Conservation (phyloP, 2,329 filamentous ascomycete species). For the Hymenoscyphus linearis region DNA sequence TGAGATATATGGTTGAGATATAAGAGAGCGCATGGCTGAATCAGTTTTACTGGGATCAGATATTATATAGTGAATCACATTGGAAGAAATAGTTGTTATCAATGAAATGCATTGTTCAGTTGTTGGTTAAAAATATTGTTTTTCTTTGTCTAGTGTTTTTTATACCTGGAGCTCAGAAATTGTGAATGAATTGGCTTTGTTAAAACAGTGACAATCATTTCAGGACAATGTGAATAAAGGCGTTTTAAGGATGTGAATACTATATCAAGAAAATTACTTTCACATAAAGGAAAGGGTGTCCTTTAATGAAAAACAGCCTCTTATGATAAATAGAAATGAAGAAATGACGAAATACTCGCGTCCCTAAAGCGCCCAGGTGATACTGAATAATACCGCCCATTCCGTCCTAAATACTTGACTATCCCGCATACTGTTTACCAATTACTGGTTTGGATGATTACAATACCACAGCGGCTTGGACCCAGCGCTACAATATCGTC, state of each 20-base stretch:
- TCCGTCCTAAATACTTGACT: too few relatives aligned
- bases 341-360: too few relatives aligned
- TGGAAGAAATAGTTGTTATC: background rate
- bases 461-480: too few relatives aligned
- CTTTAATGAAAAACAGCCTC: too few relatives aligned
- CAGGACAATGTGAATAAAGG: background rate
- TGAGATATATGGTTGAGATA: background rate
- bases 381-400: too few relatives aligned
- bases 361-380: too few relatives aligned
- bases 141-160: background rate
- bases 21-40: background rate
- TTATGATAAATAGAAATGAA: too few relatives aligned
- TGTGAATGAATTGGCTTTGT: background rate
- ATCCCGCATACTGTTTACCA: too few relatives aligned
- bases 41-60: background rate
- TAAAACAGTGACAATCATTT: background rate
- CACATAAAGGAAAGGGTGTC: too few relatives aligned
- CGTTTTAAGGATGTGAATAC: background rate
- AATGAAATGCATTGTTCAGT: background rate
- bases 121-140: background rate
- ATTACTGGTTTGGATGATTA: too few relatives aligned
- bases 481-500: too few relatives aligned
- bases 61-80: background rate
- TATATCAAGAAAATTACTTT: background rate
- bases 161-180: background rate